Evolutionary conservation across 2,329 filamentous ascomycete genomes (phyloP).

Genomic region (Metarhizium guizhouense): DNA sequence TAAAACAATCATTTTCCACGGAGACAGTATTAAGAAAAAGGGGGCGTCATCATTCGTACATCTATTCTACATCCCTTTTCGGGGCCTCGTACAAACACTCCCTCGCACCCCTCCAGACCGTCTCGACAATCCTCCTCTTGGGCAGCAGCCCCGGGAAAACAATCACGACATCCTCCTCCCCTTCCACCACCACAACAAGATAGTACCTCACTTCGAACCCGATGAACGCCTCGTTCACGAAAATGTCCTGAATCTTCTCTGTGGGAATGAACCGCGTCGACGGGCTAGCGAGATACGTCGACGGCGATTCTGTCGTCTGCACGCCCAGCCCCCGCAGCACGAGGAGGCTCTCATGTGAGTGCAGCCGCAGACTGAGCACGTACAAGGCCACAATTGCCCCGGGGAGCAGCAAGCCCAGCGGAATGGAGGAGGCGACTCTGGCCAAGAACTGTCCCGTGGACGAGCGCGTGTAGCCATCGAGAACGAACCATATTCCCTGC

Average conservation of each 20-base stretch:
- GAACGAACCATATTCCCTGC: constrained; percentile 17
- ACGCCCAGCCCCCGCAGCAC: constrained; percentile 84
- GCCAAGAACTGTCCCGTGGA: constrained; percentile 23
- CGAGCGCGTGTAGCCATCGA: constrained; percentile 19
- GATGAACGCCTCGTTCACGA: constrained; percentile 90
- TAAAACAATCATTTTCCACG: no score
- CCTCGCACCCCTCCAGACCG: constrained; percentile 80
- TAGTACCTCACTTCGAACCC: constrained; percentile 90
- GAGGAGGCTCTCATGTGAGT: constrained; percentile 71
- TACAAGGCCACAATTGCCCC: constrained; percentile 29
- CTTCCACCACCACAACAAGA: constrained; percentile 80
- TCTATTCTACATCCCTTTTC: constrained; percentile 20
- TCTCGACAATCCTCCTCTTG: constrained; percentile 64
- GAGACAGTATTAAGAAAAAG: no score
- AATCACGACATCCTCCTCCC: constrained; percentile 82
- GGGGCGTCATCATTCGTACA: no score
- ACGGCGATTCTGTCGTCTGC: constrained; percentile 63
- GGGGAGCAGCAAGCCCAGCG: constrained; percentile 31
- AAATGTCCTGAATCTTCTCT: constrained; percentile 81
- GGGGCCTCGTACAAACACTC: constrained; percentile 63
- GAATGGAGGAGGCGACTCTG: constrained; percentile 22
- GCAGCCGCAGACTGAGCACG: constrained; percentile 34
- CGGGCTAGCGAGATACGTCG: constrained; percentile 48
- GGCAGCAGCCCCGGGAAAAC: constrained; percentile 83
- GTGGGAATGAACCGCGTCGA: constrained; percentile 69